Evolutionary conservation across 345 rosid genomes (phyloP).

Genomic region (Rhizophora mangle): DNA sequence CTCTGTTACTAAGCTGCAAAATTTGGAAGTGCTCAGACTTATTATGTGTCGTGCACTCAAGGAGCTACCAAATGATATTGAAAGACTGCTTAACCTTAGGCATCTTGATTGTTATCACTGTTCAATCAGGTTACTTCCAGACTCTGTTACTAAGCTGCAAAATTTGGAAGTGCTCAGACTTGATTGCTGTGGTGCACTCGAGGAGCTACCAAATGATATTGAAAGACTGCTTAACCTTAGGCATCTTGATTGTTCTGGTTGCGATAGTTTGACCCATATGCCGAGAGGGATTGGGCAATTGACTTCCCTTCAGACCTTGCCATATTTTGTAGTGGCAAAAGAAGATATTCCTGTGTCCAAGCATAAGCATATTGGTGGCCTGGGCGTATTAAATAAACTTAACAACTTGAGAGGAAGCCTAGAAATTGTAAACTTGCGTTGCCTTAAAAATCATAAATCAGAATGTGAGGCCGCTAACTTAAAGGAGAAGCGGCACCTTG

Average conservation of each 20-base stretch:
- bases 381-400: background rate
- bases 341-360: background rate
- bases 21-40: slow-evolving; percentile 14
- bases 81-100: background rate
- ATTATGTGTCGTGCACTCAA: background rate
- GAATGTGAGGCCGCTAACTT: slow-evolving; percentile 1
- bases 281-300: background rate
- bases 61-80: background rate
- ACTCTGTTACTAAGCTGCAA: background rate
- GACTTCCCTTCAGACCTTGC: slow-evolving; percentile 7
- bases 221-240: background rate
- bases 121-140: slow-evolving; percentile 8
- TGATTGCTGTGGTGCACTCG: background rate
- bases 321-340: slow-evolving; percentile 5
- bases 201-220: background rate
- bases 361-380: background rate
- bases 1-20: background rate
- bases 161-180: slow-evolving; percentile 14
- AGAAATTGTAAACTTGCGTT: background rate
- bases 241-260: slow-evolving; percentile 3
- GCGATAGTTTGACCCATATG: slow-evolving; percentile 5
- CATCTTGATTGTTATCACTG: slow-evolving; percentile 2
- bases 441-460: background rate
- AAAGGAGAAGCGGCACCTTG: slow-evolving; percentile 1
- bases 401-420: slow-evolving; percentile 4